Evolutionary conservation across 805 yeast species (phyloP).

Genomic region (Ogataea pignaliae): DNA sequence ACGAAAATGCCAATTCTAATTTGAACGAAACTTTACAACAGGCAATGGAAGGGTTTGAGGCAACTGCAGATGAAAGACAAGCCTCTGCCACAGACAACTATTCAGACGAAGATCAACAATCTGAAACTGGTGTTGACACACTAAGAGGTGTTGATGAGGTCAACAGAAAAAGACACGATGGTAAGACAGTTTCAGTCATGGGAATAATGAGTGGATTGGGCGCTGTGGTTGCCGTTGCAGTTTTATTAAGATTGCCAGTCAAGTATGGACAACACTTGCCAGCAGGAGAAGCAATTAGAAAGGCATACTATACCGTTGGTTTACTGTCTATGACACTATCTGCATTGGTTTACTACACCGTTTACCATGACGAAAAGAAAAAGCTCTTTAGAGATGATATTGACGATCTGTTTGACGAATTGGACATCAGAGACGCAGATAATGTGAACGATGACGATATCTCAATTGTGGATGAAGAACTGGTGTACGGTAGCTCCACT

Average conservation of each 20-base stretch:
- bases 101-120: constrained; percentile 7
- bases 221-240: constrained; percentile 57
- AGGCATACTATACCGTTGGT: constrained; percentile 49
- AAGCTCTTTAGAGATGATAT: constrained; percentile 26
- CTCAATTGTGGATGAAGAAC: constrained; percentile 10
- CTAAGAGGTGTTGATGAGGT: constrained; percentile 16
- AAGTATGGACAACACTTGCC: constrained; percentile 37
- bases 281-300: constrained; percentile 39
- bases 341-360: constrained; percentile 34
- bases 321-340: constrained; percentile 36
- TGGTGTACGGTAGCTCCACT: constrained; percentile 7
- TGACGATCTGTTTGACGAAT: constrained; percentile 30
- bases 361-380: constrained; percentile 41
- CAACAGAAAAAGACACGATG: constrained; percentile 35
- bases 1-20: background rate
- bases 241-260: constrained; percentile 54
- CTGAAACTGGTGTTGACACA: constrained; percentile 2
- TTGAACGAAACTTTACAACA: constrained; percentile 12
- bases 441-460: constrained; percentile 14
- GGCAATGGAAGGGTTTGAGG: constrained; percentile 13
- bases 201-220: constrained; percentile 65
- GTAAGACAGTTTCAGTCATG: constrained; percentile 54
- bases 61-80: constrained; percentile 2
- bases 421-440: constrained; percentile 27
- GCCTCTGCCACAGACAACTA: constrained; percentile 8